Evolutionary conservation across 2,329 filamentous ascomycete genomes (phyloP), one percentile per base, ranked within the genome.

Genomic region (Cladophialophora immunda): DNA sequence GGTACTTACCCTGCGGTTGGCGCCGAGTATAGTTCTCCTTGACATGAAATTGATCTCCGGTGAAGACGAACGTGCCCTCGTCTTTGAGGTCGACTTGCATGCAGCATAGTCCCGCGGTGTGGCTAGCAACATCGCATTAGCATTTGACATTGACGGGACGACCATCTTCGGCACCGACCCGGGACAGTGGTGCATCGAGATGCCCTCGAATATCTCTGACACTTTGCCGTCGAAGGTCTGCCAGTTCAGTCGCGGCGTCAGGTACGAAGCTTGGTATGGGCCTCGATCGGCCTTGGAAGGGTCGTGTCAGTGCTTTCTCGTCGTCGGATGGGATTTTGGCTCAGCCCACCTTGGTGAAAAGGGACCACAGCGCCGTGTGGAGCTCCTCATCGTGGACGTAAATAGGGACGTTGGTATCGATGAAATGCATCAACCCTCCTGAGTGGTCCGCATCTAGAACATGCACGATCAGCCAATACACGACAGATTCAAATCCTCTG

Each of bases 221-320:
- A 19, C 6, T n/a, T 15, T 22, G 38, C 27, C 58, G 30, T 19
- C n/a, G 38, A 61, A 61, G 15, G 58, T 61, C 25, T 61, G 58
- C 58, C 58, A 61, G 17, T 61, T 61, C 58, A 61, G 17, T 29
- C n/a, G n/a, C n/a, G n/a, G n/a, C n/a, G n/a, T n/a, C n/a, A n/a
- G n/a, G n/a, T n/a, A n/a, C n/a, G n/a, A n/a, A n/a, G n/a, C n/a
- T n/a, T n/a, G n/a, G n/a, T n/a, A n/a, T n/a, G n/a, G n/a, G n/a
- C n/a, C n/a, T n/a, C n/a, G n/a, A n/a, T n/a, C n/a, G n/a, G n/a
- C n/a, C n/a, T n/a, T n/a, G n/a, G n/a, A n/a, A n/a, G n/a, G n/a
- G n/a, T n/a, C n/a, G n/a, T n/a, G n/a, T n/a, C n/a, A n/a, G n/a
- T n/a, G n/a, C n/a, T n/a, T n/a, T n/a, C n/a, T n/a, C n/a, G n/a